A percentile compares a stretch with the other conserved stretches of the same genome.
Evolutionary conservation across 768 basidiomycete genomes (phyloP).

Genomic region (Russula ochroleuca): DNA sequence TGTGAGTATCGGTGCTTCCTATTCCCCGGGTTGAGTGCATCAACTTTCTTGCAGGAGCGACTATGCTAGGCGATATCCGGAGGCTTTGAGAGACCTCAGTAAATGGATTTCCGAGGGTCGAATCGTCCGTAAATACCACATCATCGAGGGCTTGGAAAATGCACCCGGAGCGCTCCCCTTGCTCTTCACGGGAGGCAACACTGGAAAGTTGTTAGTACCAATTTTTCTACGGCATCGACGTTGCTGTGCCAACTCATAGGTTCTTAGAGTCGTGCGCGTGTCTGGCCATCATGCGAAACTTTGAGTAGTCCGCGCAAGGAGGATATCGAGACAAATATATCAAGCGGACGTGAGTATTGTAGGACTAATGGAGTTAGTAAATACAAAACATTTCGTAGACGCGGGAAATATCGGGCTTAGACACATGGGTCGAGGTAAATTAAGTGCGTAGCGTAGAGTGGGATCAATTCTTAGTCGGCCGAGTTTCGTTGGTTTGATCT

Average conservation of each 20-base stretch:
- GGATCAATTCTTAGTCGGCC: background rate
- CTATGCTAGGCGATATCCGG: conserved; percentile 56
- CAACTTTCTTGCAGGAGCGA: conserved; percentile 53
- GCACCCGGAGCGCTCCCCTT: conserved; percentile 66
- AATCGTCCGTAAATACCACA: conserved; percentile 74
- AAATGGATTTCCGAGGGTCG: conserved; percentile 58
- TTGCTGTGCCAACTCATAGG: background rate
- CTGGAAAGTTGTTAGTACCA: conserved; percentile 59
- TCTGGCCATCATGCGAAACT: conserved; percentile 33
- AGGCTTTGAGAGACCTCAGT: conserved; percentile 54
- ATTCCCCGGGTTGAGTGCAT: background rate
- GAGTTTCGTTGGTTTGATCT: background rate
- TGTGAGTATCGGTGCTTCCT: conserved; percentile 47
- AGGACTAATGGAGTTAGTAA: background rate
- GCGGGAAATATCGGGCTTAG: background rate
- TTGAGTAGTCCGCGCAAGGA: background rate
- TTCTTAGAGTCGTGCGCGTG: conserved; percentile 52
- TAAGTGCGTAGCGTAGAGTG: background rate
- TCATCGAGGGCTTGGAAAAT: conserved; percentile 70
- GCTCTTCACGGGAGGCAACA: conserved; percentile 74
- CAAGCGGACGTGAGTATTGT: too few species aligned
- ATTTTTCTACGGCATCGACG: background rate
- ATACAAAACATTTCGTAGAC: background rate
- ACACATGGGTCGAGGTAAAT: background rate
- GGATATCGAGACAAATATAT: background rate